phyloP scores from a whole-genome alignment of 208 protist genomes.

The Trypanosoma scelopori region DNA sequence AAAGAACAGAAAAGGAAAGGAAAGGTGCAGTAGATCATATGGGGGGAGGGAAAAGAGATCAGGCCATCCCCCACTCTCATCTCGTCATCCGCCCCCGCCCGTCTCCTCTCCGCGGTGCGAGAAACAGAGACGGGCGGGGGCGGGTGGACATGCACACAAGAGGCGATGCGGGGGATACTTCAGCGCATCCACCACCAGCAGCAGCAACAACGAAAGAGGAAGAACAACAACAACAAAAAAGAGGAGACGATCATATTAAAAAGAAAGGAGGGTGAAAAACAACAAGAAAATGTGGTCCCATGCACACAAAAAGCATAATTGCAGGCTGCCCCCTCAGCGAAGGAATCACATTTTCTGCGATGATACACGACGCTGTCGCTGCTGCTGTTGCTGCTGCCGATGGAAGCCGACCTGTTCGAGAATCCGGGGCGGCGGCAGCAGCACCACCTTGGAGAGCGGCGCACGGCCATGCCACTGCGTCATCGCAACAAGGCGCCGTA shows the following conservation, averaged over 20 bases:
- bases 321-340: not conserved
- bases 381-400: not conserved
- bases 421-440: not conserved
- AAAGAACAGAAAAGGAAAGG: constrained; percentile 5
- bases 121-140: too few relatives aligned
- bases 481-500: constrained; percentile 21
- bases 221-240: too few relatives aligned
- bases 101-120: too few relatives aligned
- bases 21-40: not conserved
- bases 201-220: too few relatives aligned
- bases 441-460: constrained; percentile 3
- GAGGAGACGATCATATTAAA: too few relatives aligned
- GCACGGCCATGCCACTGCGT: constrained; percentile 16
- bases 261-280: not conserved
- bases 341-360: too few relatives aligned
- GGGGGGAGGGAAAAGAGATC: not conserved
- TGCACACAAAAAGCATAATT: not conserved
- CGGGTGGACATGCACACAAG: too few relatives aligned
- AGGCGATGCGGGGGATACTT: too few relatives aligned
- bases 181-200: too few relatives aligned
- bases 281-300: not conserved
- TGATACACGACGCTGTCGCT: not conserved
- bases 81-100: too few relatives aligned
- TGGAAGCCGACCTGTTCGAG: constrained; percentile 12
- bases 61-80: too few relatives aligned